Evolutionary conservation across 371 early-diverging fungal species (phyloP).

Genomic region (Mucor mucedo): DNA sequence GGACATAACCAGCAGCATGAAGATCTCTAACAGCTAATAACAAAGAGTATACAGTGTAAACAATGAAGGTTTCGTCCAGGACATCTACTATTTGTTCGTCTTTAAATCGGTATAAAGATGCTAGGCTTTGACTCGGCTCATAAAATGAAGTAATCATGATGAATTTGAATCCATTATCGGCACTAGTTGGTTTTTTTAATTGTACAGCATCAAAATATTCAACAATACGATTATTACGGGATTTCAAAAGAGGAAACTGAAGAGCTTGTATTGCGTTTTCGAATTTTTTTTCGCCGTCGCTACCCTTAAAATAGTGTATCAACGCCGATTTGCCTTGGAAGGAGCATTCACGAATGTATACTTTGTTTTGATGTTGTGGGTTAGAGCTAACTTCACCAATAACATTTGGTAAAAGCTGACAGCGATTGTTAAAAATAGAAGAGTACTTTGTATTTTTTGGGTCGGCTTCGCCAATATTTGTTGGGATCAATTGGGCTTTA

Average conservation of each 20-base stretch:
- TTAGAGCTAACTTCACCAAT: not conserved
- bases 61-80: slow-evolving; percentile 6
- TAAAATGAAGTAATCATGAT: slow-evolving; percentile 12
- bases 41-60: slow-evolving; percentile 6
- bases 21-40: slow-evolving; percentile 2
- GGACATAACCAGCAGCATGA: not conserved
- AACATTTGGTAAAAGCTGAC: not conserved
- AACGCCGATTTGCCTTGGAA: not conserved
- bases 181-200: not conserved
- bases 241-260: not conserved
- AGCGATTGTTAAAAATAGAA: slow-evolving; percentile 4
- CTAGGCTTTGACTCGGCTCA: slow-evolving; percentile 6
- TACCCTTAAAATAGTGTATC: not conserved
- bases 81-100: not conserved
- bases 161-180: not conserved
- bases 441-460: not conserved
- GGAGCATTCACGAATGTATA: not conserved
- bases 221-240: not conserved
- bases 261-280: not conserved
- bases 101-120: not conserved
- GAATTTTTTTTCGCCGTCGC: not conserved
- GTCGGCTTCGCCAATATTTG: not conserved
- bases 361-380: not conserved
- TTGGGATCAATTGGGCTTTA: too few species aligned
- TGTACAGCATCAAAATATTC: slow-evolving; percentile 1